These are phyloP conservation scores for Globisporangium orthogonon DNA, from an alignment of 352 stramenopile genomes.

Conservation along the genomic window DNA sequence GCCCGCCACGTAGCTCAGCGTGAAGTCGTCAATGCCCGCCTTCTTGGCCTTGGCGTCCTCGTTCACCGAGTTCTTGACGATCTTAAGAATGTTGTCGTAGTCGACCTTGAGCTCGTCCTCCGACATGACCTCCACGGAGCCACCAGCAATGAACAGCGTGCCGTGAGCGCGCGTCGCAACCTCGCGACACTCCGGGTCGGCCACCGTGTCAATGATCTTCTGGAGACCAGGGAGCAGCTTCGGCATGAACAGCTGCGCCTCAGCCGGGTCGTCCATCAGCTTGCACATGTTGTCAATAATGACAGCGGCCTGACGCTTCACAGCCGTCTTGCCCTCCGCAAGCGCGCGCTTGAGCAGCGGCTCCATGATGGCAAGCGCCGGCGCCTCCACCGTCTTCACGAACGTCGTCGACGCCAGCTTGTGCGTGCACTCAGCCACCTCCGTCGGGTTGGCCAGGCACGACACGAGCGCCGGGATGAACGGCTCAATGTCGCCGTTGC, in stretches of 20 bases:
- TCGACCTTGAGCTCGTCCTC: slow-evolving; percentile 91
- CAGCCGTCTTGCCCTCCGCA: slow-evolving; percentile 93
- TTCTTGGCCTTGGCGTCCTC: slow-evolving; percentile 77
- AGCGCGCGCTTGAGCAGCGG: slow-evolving; percentile 93
- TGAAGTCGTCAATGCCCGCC: slow-evolving; percentile 85
- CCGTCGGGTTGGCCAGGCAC: slow-evolving; percentile 95
- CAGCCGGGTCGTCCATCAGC: slow-evolving; percentile 96
- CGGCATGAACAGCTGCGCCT: slow-evolving; percentile 96
- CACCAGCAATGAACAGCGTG: slow-evolving; percentile 92
- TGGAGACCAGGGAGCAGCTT: slow-evolving; percentile 95
- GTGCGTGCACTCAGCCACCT: slow-evolving; percentile 98
- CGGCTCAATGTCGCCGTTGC: slow-evolving; percentile 99
- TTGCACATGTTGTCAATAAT: slow-evolving; percentile 99
- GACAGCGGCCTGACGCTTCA: slow-evolving; percentile 96
- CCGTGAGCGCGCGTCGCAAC: slow-evolving; percentile 92
- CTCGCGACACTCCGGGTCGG: slow-evolving; percentile 96
- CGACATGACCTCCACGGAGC: slow-evolving; percentile 84
- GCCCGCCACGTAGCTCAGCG: slow-evolving; percentile 85
- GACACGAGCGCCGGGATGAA: slow-evolving; percentile 98
- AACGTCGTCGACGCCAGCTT: slow-evolving; percentile 98
- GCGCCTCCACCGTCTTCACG: slow-evolving; percentile 96
- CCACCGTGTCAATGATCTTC: slow-evolving; percentile 94
- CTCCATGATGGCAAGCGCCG: slow-evolving; percentile 96
- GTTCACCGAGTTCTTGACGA: slow-evolving; percentile 76
- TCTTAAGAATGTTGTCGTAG: slow-evolving; percentile 77